phyloP scores from a whole-genome alignment of 179 eudicot genomes.

The Silene noctiflora region DNA sequence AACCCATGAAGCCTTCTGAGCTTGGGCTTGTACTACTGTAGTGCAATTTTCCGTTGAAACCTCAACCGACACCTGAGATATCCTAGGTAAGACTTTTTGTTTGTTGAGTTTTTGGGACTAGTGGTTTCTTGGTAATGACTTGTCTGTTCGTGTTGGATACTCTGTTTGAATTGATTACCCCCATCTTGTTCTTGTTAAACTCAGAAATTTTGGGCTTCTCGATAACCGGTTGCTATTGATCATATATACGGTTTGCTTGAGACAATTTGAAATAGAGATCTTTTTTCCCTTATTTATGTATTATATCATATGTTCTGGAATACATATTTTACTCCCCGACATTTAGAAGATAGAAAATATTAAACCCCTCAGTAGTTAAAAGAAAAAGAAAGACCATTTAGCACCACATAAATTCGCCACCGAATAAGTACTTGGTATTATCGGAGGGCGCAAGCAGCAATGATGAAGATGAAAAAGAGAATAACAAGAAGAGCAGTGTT shows the following conservation, averaged over 20 bases:
- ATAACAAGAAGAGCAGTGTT: slow-evolving; percentile 28
- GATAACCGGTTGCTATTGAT: background rate
- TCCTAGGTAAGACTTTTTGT: slow-evolving; percentile 28
- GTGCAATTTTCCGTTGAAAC: slow-evolving; percentile 22
- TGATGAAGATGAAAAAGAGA: slow-evolving; percentile 30
- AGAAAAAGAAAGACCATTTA: background rate
- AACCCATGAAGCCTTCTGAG: slow-evolving; percentile 60
- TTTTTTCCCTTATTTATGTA: background rate
- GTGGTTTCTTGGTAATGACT: slow-evolving; percentile 12
- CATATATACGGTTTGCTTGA: slow-evolving; percentile 2
- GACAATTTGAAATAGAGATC: background rate
- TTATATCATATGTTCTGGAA: background rate
- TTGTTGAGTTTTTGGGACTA: slow-evolving; percentile 23
- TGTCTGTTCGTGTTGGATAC: slow-evolving; percentile 25
- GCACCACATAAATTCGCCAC: background rate
- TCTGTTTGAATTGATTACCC: slow-evolving; percentile 21
- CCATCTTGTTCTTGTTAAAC: slow-evolving; percentile 14
- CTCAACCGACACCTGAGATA: slow-evolving; percentile 7
- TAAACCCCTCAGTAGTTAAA: slow-evolving; percentile 3
- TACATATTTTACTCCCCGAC: background rate
- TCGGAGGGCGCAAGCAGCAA: slow-evolving; percentile 36
- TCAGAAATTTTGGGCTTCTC: slow-evolving; percentile 4
- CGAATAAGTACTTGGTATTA: background rate
- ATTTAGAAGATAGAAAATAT: background rate
- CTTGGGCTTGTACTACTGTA: slow-evolving; percentile 77